Evolutionary conservation across 768 basidiomycete genomes (phyloP), one percentile per base, ranked within the genome.

Genomic region (Lanmaoa rubissima): DNA sequence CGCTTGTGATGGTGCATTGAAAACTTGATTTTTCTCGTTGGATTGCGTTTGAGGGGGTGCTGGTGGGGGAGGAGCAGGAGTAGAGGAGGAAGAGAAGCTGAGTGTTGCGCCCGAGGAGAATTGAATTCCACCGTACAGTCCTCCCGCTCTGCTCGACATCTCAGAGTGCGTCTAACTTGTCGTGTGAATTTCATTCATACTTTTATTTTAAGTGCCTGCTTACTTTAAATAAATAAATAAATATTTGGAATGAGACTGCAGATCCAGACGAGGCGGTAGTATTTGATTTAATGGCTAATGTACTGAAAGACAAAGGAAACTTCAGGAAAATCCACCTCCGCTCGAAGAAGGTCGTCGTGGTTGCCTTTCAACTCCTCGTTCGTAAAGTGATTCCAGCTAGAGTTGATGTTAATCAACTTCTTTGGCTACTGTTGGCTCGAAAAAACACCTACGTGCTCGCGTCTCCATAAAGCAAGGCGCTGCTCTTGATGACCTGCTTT

Each of bases 231-330:
- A 0, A 49, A 26, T 28, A 38, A n/a, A 38, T 24, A 38, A 49
- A 28, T 40, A 47, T 36, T 44, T n/a, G 24, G 7, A 17, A 9
- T 10, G 16, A 31, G 32, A 28, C 28, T 44, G 36, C 35, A 39
- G 6, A 41, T 45, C 57, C 32, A 38, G 12, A 55, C 44, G 43
- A 17, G 4, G 28, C 6, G 28, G 28, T 14, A 26, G 16, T 36
- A 12, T 52, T n/a, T 21, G 14, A 34, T 39, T 66, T 82, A 93
- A 70, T 94, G 92, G 71, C 92, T 94, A 70, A 94, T 87, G 69
- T 94, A 97, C 70, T 98, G 96, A 78, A 96, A 98, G 42, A 95
- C 94, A 65, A 93, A 96, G 0, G 94, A 95, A 47, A 98, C 88
- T 60, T 94, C 89, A 5, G 86, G 82, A 42, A 84, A 62, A 11